These are phyloP conservation scores for Rhodotorula paludigena DNA, from an alignment of 768 basidiomycete genomes.

Conservation along the genomic window DNA sequence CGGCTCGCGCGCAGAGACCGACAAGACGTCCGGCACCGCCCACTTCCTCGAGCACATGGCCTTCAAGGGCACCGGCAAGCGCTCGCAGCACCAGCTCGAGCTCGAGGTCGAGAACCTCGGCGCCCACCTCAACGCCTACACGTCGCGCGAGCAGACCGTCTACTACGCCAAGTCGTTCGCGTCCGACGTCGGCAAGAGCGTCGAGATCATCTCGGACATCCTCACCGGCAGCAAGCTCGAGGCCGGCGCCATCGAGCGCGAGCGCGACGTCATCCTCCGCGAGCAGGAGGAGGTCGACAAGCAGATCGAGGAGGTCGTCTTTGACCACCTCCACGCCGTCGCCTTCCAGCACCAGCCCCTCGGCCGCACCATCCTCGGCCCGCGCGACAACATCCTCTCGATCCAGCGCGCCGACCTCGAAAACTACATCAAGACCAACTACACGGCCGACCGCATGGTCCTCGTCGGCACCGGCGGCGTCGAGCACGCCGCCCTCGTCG, in stretches of 20 bases:
- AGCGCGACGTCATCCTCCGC: conserved; percentile 90
- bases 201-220: conserved; percentile 97
- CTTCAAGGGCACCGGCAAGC: conserved; percentile 87
- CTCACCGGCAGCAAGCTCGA: conserved; percentile 96
- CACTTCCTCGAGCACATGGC: conserved; percentile 99
- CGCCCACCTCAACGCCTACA: conserved; percentile 95
- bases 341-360: conserved; percentile 95
- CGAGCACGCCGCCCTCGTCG: conserved; percentile 83
- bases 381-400: conserved; percentile 90
- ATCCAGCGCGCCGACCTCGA: conserved; percentile 84
- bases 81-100: conserved; percentile 83
- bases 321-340: conserved; percentile 93
- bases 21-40: conserved; percentile 89
- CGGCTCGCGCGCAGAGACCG: conserved; percentile 91
- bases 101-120: conserved; percentile 97
- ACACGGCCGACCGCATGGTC: conserved; percentile 98
- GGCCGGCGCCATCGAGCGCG: conserved; percentile 76
- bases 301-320: conserved; percentile 95
- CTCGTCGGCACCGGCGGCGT: conserved; percentile 95
- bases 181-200: conserved; percentile 81
- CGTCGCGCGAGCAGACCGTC: conserved; percentile 96
- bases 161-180: conserved; percentile 99
- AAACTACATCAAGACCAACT: conserved; percentile 93
- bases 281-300: conserved; percentile 99
- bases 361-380: conserved; percentile 94